phyloP scores from a whole-genome alignment of 108 stramenopile species.

The Nitzschia inconspicua region DNA sequence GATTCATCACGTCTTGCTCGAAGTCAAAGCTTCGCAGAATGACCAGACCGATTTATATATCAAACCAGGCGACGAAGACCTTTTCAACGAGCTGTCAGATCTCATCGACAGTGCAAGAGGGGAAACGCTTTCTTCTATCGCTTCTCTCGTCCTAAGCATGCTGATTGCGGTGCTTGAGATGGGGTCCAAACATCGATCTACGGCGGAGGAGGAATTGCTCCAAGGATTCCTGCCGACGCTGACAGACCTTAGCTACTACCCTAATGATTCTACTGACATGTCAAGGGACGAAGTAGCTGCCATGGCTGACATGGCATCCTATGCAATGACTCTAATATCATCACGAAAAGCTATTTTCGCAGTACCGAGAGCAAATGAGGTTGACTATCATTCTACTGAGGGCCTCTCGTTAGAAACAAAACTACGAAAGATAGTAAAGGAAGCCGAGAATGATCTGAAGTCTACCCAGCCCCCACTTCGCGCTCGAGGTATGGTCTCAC shows the following conservation, averaged over 20 bases:
- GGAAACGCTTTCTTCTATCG: constrained; percentile 52
- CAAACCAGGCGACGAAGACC: background rate
- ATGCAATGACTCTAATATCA: constrained; percentile 70
- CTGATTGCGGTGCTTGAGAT: constrained; percentile 74
- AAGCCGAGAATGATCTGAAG: constrained; percentile 52
- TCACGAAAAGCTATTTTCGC: constrained; percentile 24
- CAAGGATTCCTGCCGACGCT: constrained; percentile 46
- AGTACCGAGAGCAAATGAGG: background rate
- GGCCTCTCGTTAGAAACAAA: background rate
- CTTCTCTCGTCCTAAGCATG: constrained; percentile 64
- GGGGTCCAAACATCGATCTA: constrained; percentile 51
- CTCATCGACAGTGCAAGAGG: background rate
- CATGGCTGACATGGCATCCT: constrained; percentile 78
- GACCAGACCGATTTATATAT: background rate
- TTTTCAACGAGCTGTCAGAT: background rate
- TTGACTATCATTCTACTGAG: background rate
- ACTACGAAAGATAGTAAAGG: constrained; percentile 13
- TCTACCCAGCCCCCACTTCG: constrained; percentile 75
- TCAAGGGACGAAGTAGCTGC: constrained; percentile 8
- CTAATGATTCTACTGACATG: background rate
- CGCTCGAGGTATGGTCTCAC: constrained; percentile 66
- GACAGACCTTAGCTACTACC: constrained; percentile 21
- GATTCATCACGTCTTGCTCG: constrained; percentile 32
- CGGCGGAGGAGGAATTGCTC: constrained; percentile 48
- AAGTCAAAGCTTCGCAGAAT: background rate